Base-by-base conservation (phyloP, 2,329 filamentous ascomycete species). In the Clarireedia homoeocarpa region DNA sequence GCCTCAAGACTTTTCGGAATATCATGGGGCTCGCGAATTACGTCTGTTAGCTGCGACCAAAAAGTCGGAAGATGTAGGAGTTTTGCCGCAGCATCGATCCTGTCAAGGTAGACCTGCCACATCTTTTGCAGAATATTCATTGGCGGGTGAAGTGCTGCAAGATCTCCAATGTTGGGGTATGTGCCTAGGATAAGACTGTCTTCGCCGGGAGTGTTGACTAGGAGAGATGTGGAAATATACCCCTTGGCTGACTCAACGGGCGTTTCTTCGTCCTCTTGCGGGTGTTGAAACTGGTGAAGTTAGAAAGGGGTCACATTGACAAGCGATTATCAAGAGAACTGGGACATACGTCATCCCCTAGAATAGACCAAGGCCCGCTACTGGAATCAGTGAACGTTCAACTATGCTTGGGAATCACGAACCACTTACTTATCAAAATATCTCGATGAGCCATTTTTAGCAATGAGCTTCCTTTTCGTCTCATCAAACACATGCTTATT, bases 391-490 rank as follows among this genome's bases (percentile, higher is more conserved):
- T 34, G 12, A 14, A 20, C 17, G 39, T 17, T 42, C 39, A 42
- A 10, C 17, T 1, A 20, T 7, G 12, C n/a, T 14, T 5, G 83
- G 63, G 1, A 34, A 4, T 34, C 5, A 34, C 9, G 12, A 34
- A 34, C 30, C 30, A 89, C 85, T 15, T 89, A 84, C 48, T 86
- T 87, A 61, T 88, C 82, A 61, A 83, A 80, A 89, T 55, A 88
- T 40, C 42, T 58, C 10, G 27, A 54, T 10, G 38, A 48, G 47
- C 20, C 50, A 39, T 47, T 47, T n/a, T 48, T 48, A 36, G 10
- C 48, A 40, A 67, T 51, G 27, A 67, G 59, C 40, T 58, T 63
- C 39, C 58, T 53, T 47, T 61, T 59, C 12, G 51, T 54, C 24
- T 62, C 59, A 30, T 59, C 58, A 34, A 52, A 27, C 1, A 26